phyloP scores from a whole-genome alignment of 306 rosid species.

The Cercis canadensis region DNA sequence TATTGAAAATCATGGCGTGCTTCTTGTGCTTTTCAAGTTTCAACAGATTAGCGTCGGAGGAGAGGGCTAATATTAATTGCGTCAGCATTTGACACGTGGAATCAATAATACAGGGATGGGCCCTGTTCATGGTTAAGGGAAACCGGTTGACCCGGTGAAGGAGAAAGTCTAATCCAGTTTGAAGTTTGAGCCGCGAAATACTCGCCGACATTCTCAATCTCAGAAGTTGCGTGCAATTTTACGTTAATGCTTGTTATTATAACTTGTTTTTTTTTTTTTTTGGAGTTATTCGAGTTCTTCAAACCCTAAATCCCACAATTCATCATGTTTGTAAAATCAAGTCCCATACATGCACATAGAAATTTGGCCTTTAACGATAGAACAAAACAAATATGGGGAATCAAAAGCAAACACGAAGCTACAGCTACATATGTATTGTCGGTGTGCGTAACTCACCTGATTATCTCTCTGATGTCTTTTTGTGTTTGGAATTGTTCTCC shows the following conservation, averaged over 20 bases:
- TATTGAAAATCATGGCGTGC: slow-evolving; percentile 59
- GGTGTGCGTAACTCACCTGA: too few species aligned
- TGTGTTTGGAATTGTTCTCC: slow-evolving; percentile 39
- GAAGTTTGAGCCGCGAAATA: neutral
- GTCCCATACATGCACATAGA: neutral
- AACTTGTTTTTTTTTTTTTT: neutral
- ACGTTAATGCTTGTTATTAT: neutral
- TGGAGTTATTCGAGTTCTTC: neutral
- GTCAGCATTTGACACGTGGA: slow-evolving; percentile 71
- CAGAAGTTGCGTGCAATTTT: neutral
- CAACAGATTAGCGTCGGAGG: neutral
- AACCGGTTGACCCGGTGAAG: slow-evolving; percentile 38
- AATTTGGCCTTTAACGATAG: neutral
- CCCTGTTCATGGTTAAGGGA: slow-evolving; percentile 10
- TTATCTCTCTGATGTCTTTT: slow-evolving; percentile 8
- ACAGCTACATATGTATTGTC: too few species aligned
- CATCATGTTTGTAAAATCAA: neutral
- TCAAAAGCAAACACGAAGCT: too few species aligned
- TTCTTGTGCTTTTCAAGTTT: slow-evolving; percentile 52
- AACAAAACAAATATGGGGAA: too few species aligned
- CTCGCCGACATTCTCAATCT: neutral
- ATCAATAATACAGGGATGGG: slow-evolving; percentile 51
- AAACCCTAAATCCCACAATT: too few species aligned
- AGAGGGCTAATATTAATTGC: slow-evolving; percentile 40
- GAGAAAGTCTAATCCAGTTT: slow-evolving; percentile 27